Conservation (phyloP, 2,329 filamentous ascomycete genomes). For the Fonsecaea pedrosoi region DNA sequence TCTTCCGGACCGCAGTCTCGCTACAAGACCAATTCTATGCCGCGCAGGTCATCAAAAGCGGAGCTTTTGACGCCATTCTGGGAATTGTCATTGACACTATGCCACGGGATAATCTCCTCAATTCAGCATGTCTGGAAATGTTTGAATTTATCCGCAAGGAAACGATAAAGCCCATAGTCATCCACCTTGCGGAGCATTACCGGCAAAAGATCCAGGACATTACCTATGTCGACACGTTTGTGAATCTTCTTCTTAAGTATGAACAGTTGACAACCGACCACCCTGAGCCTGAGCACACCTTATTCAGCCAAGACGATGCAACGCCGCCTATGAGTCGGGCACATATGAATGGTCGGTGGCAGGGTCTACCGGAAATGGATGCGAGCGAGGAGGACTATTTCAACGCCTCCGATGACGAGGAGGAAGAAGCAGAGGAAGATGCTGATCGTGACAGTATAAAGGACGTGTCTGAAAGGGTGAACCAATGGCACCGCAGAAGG, state of each 20-base stretch:
- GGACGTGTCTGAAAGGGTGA: slow-evolving; percentile 33
- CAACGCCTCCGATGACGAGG: slow-evolving; percentile 85
- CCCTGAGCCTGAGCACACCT: slow-evolving; percentile 66
- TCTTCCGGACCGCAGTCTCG: slow-evolving; percentile 84
- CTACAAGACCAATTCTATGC: slow-evolving; percentile 92
- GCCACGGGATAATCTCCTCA: slow-evolving; percentile 89
- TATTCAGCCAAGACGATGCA: slow-evolving; percentile 74
- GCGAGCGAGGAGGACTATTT: slow-evolving; percentile 91
- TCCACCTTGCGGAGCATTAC: slow-evolving; percentile 83
- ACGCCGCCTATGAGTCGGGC: slow-evolving; percentile 52
- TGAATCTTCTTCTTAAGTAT: slow-evolving; percentile 74
- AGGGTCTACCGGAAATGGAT: slow-evolving; percentile 81
- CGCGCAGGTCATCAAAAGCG: slow-evolving; percentile 77
- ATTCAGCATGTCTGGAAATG: slow-evolving; percentile 90
- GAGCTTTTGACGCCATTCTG: slow-evolving; percentile 80
- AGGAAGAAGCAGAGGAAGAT: slow-evolving; percentile 63
- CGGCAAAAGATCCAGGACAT: slow-evolving; percentile 77
- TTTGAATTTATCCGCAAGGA: slow-evolving; percentile 90
- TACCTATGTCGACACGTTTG: slow-evolving; percentile 85
- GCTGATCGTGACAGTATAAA: slow-evolving; percentile 32
- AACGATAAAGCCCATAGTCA: slow-evolving; percentile 78
- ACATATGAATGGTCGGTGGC: slow-evolving; percentile 66
- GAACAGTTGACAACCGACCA: slow-evolving; percentile 75
- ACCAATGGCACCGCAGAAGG: slow-evolving; percentile 35
- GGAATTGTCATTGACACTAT: slow-evolving; percentile 83